Percentiles rank a stretch among this genome's conserved stretches.
Conservation (phyloP, 371 early-diverging fungal genomes). For the Lichtheimia ornata region DNA sequence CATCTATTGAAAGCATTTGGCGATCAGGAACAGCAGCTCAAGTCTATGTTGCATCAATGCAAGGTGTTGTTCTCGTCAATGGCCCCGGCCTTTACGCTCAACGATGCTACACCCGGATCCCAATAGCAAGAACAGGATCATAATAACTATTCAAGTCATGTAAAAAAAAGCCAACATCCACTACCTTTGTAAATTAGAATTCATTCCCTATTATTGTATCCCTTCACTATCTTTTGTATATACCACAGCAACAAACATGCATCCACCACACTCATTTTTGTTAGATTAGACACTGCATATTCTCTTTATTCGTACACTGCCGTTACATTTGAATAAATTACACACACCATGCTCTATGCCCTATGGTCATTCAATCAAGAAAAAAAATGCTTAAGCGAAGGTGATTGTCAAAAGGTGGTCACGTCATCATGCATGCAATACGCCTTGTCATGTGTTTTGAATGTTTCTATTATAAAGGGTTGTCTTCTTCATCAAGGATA, state of each 20-base stretch:
- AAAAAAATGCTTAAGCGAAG: no score
- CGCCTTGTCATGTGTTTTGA: no score
- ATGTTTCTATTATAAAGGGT: no score
- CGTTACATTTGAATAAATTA: no score
- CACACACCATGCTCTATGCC: no score
- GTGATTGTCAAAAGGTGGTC: no score
- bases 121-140: conserved; percentile 17
- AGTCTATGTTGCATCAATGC: conserved; percentile 21
- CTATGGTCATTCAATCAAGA: no score
- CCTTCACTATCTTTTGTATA: neutral
- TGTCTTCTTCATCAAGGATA: no score
- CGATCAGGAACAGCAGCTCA: conserved; percentile 14
- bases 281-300: neutral
- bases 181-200: no score
- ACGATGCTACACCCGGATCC: conserved; percentile 11
- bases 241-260: neutral
- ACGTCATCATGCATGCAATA: no score
- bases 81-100: conserved; percentile 23
- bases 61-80: conserved; percentile 20
- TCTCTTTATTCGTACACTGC: neutral
- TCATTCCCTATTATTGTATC: neutral
- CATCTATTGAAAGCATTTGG: conserved; percentile 19
- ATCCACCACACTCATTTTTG: neutral
- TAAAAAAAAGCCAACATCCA: no score
- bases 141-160: neutral